phyloP scores from a whole-genome alignment of 2,329 filamentous ascomycete genomes.

The Fusarium transvaalense region DNA sequence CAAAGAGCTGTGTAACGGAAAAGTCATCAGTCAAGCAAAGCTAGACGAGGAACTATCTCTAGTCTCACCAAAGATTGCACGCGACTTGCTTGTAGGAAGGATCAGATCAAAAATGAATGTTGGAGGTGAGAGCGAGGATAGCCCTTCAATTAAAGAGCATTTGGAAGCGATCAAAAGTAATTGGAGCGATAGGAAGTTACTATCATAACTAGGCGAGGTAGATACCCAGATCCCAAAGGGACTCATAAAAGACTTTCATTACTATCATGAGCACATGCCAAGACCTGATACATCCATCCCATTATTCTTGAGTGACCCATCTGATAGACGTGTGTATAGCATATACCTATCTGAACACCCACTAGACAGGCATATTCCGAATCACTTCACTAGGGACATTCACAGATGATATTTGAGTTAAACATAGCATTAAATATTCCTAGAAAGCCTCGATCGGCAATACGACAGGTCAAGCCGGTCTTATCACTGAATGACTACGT shows the following conservation, averaged over 20 bases:
- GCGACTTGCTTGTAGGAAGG: constrained; percentile 39
- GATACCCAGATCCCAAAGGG: neutral
- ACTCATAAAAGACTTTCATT: neutral
- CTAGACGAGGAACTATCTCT: constrained; percentile 42
- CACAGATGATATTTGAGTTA: neutral
- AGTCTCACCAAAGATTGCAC: constrained; percentile 41
- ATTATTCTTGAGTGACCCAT: too few species aligned
- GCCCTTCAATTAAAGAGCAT: constrained; percentile 41
- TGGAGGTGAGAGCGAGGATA: constrained; percentile 39
- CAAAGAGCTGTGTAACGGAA: constrained; percentile 47
- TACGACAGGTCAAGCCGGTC: neutral
- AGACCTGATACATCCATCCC: too few species aligned
- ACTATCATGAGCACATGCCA: too few species aligned
- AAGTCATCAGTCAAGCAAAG: constrained; percentile 45
- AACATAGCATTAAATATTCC: constrained; percentile 19
- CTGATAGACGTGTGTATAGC: too few species aligned
- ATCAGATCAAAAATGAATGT: constrained; percentile 40
- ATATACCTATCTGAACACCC: too few species aligned
- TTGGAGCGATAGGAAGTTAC: constrained; percentile 15
- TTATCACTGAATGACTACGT: neutral
- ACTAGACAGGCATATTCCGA: too few species aligned
- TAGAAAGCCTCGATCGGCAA: neutral
- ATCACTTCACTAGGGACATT: neutral
- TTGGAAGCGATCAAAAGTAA: constrained; percentile 32
- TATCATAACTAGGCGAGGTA: neutral